phyloP scores from a whole-genome alignment of 2,329 filamentous ascomycete species.

The Cercospora canescens region DNA sequence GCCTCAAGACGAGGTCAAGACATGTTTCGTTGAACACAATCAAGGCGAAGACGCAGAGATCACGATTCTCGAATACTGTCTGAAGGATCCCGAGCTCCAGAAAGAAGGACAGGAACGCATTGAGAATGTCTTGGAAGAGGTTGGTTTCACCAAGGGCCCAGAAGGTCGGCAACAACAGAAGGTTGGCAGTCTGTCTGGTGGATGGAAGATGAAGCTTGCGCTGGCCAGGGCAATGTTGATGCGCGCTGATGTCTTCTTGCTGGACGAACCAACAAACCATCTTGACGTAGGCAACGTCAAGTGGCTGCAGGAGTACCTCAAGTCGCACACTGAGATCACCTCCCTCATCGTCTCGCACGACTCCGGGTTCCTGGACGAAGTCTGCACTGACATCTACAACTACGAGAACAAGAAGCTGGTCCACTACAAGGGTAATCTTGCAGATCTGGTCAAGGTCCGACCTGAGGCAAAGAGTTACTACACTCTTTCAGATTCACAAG shows the following conservation, averaged over 20 bases:
- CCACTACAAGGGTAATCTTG: constrained; percentile 79
- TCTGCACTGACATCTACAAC: constrained; percentile 98
- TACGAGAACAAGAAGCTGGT: constrained; percentile 97
- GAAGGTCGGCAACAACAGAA: constrained; percentile 85
- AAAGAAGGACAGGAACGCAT: constrained; percentile 79
- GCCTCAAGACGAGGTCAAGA: constrained; percentile 84
- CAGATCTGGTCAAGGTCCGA: constrained; percentile 80
- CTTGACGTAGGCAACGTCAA: constrained; percentile 94
- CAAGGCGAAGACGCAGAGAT: constrained; percentile 97
- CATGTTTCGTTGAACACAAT: constrained; percentile 98
- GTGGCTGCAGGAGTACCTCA: constrained; percentile 94
- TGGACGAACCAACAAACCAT: constrained; percentile 99
- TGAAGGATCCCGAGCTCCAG: constrained; percentile 83
- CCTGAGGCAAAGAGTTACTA: constrained; percentile 98
- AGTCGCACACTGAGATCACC: constrained; percentile 93
- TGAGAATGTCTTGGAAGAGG: constrained; percentile 78
- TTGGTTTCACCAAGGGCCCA: constrained; percentile 89
- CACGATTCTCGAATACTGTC: constrained; percentile 89
- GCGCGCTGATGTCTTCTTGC: constrained; percentile 90
- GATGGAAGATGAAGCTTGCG: constrained; percentile 99
- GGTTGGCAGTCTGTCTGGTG: constrained; percentile 92
- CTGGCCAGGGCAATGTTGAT: constrained; percentile 95
- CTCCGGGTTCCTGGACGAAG: constrained; percentile 93
- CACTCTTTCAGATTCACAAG: constrained; percentile 81
- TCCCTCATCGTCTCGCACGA: constrained; percentile 98